Base-by-base conservation (phyloP, 768 basidiomycete species). In the Antrodiella citrinella region DNA sequence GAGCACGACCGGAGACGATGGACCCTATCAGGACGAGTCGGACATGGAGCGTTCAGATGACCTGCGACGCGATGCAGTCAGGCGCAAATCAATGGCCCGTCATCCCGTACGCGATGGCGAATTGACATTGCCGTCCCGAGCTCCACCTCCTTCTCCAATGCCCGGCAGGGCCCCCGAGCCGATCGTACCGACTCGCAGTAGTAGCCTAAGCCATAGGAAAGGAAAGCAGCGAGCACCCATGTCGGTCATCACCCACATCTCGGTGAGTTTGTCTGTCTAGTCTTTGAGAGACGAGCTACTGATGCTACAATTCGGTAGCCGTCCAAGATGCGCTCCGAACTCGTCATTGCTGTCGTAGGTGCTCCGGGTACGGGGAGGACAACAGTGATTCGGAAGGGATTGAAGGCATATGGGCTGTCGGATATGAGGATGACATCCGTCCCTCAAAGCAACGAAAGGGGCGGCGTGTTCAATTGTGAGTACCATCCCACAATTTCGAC, bases 341-440 rank as follows among this genome's bases (percentile, higher is more conserved):
- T 86, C 45, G 80, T 82, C 7, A 70, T 98, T 24, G 83, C 84
- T 25, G 82, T 98, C 26, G 74, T 94, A 35, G 95, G 95, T 12
- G 75, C 80, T 11, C 65, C 74, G 35, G 77, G 82, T 26, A 91
- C 87, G 52, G 95, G 94, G 53, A 97, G 97, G 68, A 84, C 89
- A 1, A 79, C 81, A 2, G 75, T 91, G 45, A 87, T 96, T 54
- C 72, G 73, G 26, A 84, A 83, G 62, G 92, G 91, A 10, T 71
- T 92, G 49, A 81, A 78, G 54, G 71, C 74, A 2, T 83, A 80
- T 57, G 70, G 72, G 13, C 69, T 87, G 13, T 57, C 62, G 7
- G 64, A 65, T 25, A 59, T 66, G 2, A 53, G 15, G 30, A 35
- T 55, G 22, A 49, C 54, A n/a, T 55, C 54, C 44, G 57, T 55